Conservation (phyloP, 805 yeast species). For the Cyberlindnera nakhonratchasimensis region DNA sequence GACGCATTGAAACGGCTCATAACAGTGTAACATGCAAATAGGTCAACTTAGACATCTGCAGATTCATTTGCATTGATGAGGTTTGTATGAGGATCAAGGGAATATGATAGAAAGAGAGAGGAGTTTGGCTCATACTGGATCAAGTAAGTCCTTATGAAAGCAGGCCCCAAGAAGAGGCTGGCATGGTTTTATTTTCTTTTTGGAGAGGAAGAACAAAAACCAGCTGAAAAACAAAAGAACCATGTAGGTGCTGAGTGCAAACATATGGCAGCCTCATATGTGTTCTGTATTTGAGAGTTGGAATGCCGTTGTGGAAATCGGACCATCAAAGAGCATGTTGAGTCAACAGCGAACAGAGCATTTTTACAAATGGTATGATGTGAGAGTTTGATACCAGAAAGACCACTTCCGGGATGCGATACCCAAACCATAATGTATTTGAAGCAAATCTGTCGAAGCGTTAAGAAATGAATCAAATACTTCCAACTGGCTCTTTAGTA, state of each 20-base stretch:
- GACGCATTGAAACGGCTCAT: background rate
- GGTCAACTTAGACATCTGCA: too few species aligned
- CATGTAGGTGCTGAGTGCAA: background rate
- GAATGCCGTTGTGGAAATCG: background rate
- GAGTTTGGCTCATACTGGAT: background rate
- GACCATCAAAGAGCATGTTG: background rate
- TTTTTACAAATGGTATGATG: too few species aligned
- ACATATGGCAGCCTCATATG: background rate
- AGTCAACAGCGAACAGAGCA: too few species aligned
- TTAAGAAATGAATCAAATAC: background rate
- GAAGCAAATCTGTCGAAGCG: background rate
- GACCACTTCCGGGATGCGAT: conserved; percentile 14
- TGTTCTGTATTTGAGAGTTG: background rate
- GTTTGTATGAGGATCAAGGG: background rate
- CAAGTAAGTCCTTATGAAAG: conserved; percentile 23
- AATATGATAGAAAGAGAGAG: too few species aligned
- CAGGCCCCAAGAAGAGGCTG: conserved; percentile 15
- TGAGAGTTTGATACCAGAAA: conserved; percentile 9
- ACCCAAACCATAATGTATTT: conserved; percentile 4
- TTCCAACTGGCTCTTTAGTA: conserved; percentile 1
- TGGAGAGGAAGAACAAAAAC: conserved; percentile 17
- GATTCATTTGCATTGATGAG: background rate
- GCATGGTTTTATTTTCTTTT: conserved; percentile 23
- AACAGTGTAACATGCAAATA: too few species aligned
- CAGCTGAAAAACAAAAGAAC: conserved; percentile 21